Conservation (phyloP, 2,329 filamentous ascomycete genomes). For the Penicillium sp. region DNA sequence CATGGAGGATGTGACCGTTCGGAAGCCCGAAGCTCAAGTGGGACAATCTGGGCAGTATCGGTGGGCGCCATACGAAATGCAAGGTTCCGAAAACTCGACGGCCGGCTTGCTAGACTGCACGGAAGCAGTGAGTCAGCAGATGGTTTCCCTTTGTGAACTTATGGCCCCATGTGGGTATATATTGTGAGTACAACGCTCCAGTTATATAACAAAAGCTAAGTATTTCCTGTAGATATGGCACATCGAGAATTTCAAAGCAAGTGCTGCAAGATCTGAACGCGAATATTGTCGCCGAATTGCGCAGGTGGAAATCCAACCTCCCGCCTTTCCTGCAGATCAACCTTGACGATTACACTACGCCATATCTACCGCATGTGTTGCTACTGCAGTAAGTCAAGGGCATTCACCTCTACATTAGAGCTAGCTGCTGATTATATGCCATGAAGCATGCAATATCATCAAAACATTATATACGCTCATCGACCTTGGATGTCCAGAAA, state of each 20-base stretch:
- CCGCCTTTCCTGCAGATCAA: constrained; percentile 24
- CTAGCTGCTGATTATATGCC: neutral
- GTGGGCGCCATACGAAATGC: neutral
- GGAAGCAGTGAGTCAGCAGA: constrained; percentile 10
- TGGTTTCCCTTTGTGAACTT: constrained; percentile 31
- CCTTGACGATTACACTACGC: constrained; percentile 17
- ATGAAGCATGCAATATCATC: constrained; percentile 34
- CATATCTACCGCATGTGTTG: constrained; percentile 30
- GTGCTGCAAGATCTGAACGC: constrained; percentile 26
- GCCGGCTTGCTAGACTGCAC: neutral
- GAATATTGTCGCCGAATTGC: constrained; percentile 16
- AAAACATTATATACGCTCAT: constrained; percentile 36
- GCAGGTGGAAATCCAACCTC: constrained; percentile 29
- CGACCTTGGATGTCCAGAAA: constrained; percentile 38
- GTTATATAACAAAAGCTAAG: neutral
- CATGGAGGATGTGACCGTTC: constrained; percentile 36
- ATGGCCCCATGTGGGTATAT: constrained; percentile 32
- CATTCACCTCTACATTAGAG: neutral
- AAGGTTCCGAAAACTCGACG: too few relatives aligned
- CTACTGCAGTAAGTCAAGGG: constrained; percentile 26
- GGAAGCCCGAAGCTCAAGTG: constrained; percentile 22
- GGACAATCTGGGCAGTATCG: neutral
- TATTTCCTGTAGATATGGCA: constrained; percentile 7
- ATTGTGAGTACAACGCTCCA: constrained; percentile 16
- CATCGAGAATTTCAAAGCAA: constrained; percentile 18